Evolutionary conservation across 2,329 filamentous ascomycete genomes (phyloP), one percentile per base, ranked within the genome.

Genomic region (Ophiosphaerella herpotricha): DNA sequence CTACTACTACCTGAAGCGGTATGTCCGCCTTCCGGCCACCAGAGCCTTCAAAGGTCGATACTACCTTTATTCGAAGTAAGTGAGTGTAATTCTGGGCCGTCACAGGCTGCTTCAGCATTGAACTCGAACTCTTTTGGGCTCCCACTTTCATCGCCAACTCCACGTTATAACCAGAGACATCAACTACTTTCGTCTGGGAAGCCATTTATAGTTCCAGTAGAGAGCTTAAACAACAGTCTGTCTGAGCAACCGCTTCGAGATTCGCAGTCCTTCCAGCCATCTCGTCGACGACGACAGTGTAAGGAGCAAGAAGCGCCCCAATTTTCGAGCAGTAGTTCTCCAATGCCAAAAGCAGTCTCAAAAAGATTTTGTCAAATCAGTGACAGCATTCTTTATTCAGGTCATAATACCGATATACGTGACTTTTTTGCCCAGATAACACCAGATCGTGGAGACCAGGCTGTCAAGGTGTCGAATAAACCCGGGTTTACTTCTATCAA

Each of bases 121-220:
- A 29, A 29, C 26, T 8, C 11, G 6, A 11, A 29, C 11, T 8
- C 11, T 6, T 7, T 29, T 29, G 26, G 7, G 29, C 37, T 31
- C 2, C 6, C 38, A 39, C 33, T 33, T 4, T 23, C 16, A 35
- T 35, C n/a, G 9, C 14, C 48, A 29, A 21, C 41, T 39, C 41
- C 49, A 23, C 44, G 33, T 32, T 49, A 31, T 8, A 44, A 7
- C 9, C 46, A 46, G 21, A 38, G 31, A 2, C 57, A 50, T 4
- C 51, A 39, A 18, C 43, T 37, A n/a, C 7, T 35, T 7, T 16
- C 37, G 16, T 41, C 52, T 14, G 68, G 70, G 39, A 70, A 63
- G 35, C 61, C 70, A 2, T 73, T 71, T 43, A 52, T 64, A 5
- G 57, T 60, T 23, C 69, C 66, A 23, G 39, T 60, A 21, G 49